phyloP scores from a whole-genome alignment of 805 yeast species.

The Ogataea populi-albae region DNA sequence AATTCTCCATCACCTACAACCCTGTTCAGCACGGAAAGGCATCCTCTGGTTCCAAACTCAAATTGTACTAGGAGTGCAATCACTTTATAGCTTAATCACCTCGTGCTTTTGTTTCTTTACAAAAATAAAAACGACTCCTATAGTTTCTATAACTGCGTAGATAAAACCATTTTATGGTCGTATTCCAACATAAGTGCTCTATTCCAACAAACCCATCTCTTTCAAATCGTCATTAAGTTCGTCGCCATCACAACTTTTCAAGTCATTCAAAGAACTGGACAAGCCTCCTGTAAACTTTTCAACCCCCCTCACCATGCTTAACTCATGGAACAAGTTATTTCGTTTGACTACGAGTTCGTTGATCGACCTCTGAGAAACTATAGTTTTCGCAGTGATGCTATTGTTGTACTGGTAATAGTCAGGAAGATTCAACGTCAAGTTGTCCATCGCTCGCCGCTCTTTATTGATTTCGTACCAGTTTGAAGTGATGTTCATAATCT shows the following conservation, averaged over 20 bases:
- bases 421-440: slow-evolving; percentile 51
- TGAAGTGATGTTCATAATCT: slow-evolving; percentile 72
- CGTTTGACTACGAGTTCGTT: slow-evolving; percentile 61
- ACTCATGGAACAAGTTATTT: slow-evolving; percentile 61
- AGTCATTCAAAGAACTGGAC: slow-evolving; percentile 73
- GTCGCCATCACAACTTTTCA: slow-evolving; percentile 61
- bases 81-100: slow-evolving; percentile 7
- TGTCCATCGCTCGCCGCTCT: slow-evolving; percentile 81
- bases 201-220: slow-evolving; percentile 49
- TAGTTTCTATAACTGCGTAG: background rate
- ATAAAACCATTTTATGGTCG: background rate
- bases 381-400: slow-evolving; percentile 24
- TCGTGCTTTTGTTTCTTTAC: slow-evolving; percentile 1
- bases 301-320: slow-evolving; percentile 68
- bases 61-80: slow-evolving; percentile 31
- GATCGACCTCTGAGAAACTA: slow-evolving; percentile 22
- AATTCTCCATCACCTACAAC: slow-evolving; percentile 98
- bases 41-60: slow-evolving; percentile 37
- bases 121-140: slow-evolving; percentile 6
- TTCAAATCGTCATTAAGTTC: slow-evolving; percentile 73
- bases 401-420: slow-evolving; percentile 37
- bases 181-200: slow-evolving; percentile 3
- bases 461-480: slow-evolving; percentile 90
- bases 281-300: slow-evolving; percentile 61
- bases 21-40: slow-evolving; percentile 97